Evolutionary conservation across 2,329 filamentous ascomycete genomes (phyloP), one percentile per base, ranked within the genome.

Genomic region (Cordyceps cateniannulata): DNA sequence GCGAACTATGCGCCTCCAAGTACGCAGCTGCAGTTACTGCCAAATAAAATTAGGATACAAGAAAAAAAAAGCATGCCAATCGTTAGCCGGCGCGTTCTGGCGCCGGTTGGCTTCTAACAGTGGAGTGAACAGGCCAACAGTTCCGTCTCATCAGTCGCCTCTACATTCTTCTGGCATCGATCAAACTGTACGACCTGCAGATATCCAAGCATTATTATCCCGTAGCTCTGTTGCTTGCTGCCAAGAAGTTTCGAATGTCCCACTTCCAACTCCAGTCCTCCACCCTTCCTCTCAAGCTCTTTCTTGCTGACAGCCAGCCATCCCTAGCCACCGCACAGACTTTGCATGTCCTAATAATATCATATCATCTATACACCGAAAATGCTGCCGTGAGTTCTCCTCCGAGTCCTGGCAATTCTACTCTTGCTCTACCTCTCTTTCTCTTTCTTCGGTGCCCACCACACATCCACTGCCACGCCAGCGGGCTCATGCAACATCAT

Each of bases 1-100:
- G 63, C 64, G 61, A 62, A 42, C 29, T 47, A 24, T 40, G 48
- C 57, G 57, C 57, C 57, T 59, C 40, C 25, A 35, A 35, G 57
- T 27, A 47, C 38, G 25, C 56, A 51, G 47, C 29, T 50, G 25
- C 35, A 18, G 51, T 27, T 16, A 16, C n/a, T 54, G 24, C 25
- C n/a, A 9, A 18, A 24, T 0, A 22, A 22, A 38, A 9, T 24
- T 24, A 3, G 22, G n/a, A n/a, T n/a, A 22, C 14, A 12, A 8
- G 5, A 48, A 16, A 25, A 32, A 49, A 49, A 49, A 27, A n/a
- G 18, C 6, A 20, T 56, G 25, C 25, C 53, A 22, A 14, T 49
- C 42, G 20, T 16, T 55, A 27, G 29, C 55, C 45, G 32, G 45
- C 55, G 54, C 29, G 20, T 48, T 48, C 32, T 57, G 54, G 54